These are phyloP conservation scores for Panicum virgatum DNA, from an alignment of 202 grass and related monocot species.

Conservation along the genomic window DNA sequence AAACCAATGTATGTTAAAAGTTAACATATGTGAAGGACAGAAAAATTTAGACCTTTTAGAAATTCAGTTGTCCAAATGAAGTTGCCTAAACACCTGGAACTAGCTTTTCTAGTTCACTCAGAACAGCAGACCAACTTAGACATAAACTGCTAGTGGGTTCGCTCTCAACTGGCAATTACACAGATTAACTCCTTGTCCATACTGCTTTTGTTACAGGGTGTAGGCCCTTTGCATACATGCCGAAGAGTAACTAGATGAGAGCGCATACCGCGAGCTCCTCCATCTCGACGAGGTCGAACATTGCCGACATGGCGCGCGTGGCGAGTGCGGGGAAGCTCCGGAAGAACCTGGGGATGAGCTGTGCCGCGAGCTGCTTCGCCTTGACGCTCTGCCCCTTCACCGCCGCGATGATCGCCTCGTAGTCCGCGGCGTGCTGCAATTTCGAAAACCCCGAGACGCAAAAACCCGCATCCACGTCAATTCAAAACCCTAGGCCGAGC, in stretches of 20 bases:
- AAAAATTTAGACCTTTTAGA: background rate
- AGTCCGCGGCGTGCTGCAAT: slow-evolving; percentile 77
- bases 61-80: background rate
- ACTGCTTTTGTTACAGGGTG: background rate
- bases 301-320: slow-evolving; percentile 69
- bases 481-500: slow-evolving; percentile 40
- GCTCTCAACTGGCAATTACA: background rate
- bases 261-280: slow-evolving; percentile 79
- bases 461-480: slow-evolving; percentile 23
- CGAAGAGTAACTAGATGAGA: background rate
- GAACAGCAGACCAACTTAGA: background rate
- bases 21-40: slow-evolving; percentile 1
- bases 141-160: background rate
- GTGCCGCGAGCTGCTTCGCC: slow-evolving; percentile 94
- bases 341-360: slow-evolving; percentile 96
- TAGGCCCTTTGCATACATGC: background rate
- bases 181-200: background rate
- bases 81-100: background rate
- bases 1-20: background rate
- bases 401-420: slow-evolving; percentile 79
- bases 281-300: slow-evolving; percentile 96
- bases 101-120: background rate
- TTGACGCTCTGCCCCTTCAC: slow-evolving; percentile 94
- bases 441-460: background rate
- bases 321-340: slow-evolving; percentile 73